These are phyloP conservation scores for Aspergillus melleus DNA, from an alignment of 2,329 filamentous ascomycete species.

Conservation along the genomic window DNA sequence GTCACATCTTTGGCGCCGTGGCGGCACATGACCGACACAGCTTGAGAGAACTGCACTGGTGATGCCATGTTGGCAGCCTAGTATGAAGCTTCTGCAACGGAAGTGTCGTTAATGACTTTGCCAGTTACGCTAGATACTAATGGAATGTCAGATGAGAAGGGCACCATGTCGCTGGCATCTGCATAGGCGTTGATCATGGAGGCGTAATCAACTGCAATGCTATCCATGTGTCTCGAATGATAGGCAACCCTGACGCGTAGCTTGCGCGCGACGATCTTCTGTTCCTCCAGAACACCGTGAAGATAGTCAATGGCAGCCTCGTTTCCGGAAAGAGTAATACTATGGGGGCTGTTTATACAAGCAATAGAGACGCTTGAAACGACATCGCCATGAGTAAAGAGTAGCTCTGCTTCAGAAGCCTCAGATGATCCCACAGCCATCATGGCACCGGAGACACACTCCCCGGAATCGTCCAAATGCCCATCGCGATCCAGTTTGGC, in stretches of 20 bases:
- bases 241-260: conserved; percentile 20
- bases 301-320: background rate
- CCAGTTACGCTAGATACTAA: conserved; percentile 3
- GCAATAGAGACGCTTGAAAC: conserved; percentile 10
- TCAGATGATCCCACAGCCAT: no score
- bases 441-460: no score
- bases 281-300: conserved; percentile 5
- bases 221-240: conserved; percentile 12
- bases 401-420: no score
- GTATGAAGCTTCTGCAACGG: conserved; percentile 13
- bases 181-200: background rate
- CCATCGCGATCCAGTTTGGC: no score
- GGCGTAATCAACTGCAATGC: background rate
- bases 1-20: background rate
- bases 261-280: conserved; percentile 3
- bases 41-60: conserved; percentile 29
- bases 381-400: conserved; percentile 2
- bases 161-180: background rate
- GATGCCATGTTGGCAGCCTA: conserved; percentile 36
- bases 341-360: conserved; percentile 18
- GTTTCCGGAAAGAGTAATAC: conserved; percentile 19
- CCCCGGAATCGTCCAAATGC: no score
- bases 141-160: no score
- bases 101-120: background rate
- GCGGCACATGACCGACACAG: background rate